A percentile compares a stretch with the other conserved stretches of the same genome.
phyloP scores from a whole-genome alignment of 1,284 basidiomycete species.

The Cutaneotrichosporon curvatum region DNA sequence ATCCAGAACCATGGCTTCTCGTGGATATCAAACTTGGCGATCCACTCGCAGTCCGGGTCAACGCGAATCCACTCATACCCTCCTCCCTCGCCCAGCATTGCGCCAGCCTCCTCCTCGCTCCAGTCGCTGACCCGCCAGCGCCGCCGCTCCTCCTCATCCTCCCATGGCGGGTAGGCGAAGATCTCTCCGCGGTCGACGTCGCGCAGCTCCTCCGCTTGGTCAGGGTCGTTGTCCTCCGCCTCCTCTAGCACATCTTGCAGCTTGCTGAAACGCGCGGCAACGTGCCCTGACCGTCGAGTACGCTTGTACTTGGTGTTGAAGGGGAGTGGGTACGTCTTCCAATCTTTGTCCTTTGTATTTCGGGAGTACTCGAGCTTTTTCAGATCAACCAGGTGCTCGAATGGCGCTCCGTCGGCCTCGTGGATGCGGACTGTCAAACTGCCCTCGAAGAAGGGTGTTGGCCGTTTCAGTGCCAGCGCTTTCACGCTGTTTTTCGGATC shows the following conservation, averaged over 20 bases:
- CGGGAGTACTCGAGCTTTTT: constrained; percentile 55
- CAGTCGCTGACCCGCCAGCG: constrained; percentile 96
- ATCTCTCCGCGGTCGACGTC: constrained; percentile 72
- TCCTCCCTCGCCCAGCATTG: constrained; percentile 70
- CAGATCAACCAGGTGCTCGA: constrained; percentile 95
- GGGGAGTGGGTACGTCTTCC: constrained; percentile 87
- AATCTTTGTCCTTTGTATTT: too few relatives aligned
- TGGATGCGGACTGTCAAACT: constrained; percentile 98
- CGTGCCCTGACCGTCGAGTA: constrained; percentile 61
- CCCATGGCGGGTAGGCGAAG: constrained; percentile 94
- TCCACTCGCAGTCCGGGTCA: constrained; percentile 99
- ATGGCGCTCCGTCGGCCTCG: constrained; percentile 97
- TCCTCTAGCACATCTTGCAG: constrained; percentile 88
- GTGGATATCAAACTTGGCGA: constrained; percentile 81
- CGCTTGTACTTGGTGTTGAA: constrained; percentile 99
- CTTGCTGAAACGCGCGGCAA: constrained; percentile 70
- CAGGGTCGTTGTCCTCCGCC: constrained; percentile 79
- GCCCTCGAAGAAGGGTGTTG: constrained; percentile 77
- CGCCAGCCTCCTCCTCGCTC: constrained; percentile 91
- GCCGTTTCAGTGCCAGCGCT: constrained; percentile 61
- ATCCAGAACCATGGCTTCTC: constrained; percentile 99
- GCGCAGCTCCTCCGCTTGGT: constrained; percentile 69
- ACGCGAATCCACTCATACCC: constrained; percentile 97
- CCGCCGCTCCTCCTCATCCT: constrained; percentile 75
- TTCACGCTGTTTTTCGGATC: constrained; percentile 20